These are phyloP conservation scores for Rubroshorea leprosula DNA, from an alignment of 345 rosid species.

Conservation along the genomic window DNA sequence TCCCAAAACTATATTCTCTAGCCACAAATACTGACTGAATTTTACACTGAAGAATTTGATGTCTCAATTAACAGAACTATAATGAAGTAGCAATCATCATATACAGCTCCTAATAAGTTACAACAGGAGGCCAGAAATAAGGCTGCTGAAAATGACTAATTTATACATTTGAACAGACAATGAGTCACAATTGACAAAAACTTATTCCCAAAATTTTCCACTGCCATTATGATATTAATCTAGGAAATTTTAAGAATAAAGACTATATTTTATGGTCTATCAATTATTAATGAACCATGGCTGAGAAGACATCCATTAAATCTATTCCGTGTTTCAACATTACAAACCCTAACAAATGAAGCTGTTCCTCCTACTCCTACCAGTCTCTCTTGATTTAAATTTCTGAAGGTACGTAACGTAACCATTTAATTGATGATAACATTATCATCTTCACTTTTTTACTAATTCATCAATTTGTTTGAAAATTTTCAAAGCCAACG, in stretches of 20 bases:
- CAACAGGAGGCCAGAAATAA: too few species aligned
- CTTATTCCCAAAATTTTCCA: too few species aligned
- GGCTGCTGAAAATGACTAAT: background rate
- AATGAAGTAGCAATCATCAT: background rate
- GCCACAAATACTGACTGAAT: too few species aligned
- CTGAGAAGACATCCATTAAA: too few species aligned
- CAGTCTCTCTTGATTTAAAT: background rate
- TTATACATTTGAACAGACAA: background rate
- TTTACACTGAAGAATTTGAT: background rate
- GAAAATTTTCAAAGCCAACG: too few species aligned
- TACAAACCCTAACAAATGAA: too few species aligned
- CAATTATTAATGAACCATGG: too few species aligned
- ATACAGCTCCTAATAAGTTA: background rate
- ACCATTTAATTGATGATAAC: background rate
- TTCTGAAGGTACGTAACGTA: background rate
- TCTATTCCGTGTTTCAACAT: too few species aligned
- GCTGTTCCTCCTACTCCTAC: background rate
- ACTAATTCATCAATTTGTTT: background rate
- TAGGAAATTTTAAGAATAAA: too few species aligned
- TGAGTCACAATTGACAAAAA: background rate
- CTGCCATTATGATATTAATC: background rate
- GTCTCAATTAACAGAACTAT: background rate
- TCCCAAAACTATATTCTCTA: too few species aligned
- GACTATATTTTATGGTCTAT: too few species aligned
- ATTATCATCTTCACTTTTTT: background rate